These are phyloP conservation scores for Suhomyces xylopsoci DNA, from an alignment of 805 yeast genomes.

Conservation along the genomic window DNA sequence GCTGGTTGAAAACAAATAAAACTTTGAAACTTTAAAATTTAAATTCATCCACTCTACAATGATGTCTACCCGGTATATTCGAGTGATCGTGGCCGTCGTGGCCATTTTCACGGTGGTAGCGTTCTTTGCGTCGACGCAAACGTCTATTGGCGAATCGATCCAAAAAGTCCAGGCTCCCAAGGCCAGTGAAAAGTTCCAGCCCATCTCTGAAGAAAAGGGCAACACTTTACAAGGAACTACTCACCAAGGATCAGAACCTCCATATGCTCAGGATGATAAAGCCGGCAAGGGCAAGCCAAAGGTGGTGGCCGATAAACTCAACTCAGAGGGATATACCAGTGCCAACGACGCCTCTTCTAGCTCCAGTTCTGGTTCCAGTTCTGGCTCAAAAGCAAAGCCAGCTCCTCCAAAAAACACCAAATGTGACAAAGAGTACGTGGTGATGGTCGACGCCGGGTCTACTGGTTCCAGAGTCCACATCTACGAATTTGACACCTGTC, in stretches of 20 bases:
- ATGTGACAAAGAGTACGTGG: constrained; percentile 61
- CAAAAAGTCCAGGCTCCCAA: constrained; percentile 30
- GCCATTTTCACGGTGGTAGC: constrained; percentile 49
- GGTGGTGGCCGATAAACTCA: constrained; percentile 24
- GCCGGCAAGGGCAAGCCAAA: constrained; percentile 12
- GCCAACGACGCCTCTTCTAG: neutral
- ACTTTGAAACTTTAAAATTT: too few species aligned
- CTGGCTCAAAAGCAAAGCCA: neutral
- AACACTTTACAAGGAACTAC: constrained; percentile 34
- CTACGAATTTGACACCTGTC: constrained; percentile 85
- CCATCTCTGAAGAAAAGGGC: constrained; percentile 12
- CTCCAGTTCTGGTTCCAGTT: neutral
- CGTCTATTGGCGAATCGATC: constrained; percentile 29
- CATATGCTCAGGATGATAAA: constrained; percentile 23
- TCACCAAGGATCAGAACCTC: constrained; percentile 35
- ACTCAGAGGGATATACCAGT: neutral
- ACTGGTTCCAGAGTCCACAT: constrained; percentile 96
- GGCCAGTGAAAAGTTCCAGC: constrained; percentile 20
- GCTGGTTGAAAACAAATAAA: neutral
- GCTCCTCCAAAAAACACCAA: constrained; percentile 1
- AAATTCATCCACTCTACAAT: constrained; percentile 9
- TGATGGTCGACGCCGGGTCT: constrained; percentile 98
- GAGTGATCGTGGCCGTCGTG: constrained; percentile 50
- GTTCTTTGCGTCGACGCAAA: constrained; percentile 47
- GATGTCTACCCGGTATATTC: constrained; percentile 48